Percentiles rank a stretch among this genome's conserved stretches.
Evolutionary conservation across 257 asterid genomes (phyloP).

Genomic region (Fraxinus pennsylvanica): DNA sequence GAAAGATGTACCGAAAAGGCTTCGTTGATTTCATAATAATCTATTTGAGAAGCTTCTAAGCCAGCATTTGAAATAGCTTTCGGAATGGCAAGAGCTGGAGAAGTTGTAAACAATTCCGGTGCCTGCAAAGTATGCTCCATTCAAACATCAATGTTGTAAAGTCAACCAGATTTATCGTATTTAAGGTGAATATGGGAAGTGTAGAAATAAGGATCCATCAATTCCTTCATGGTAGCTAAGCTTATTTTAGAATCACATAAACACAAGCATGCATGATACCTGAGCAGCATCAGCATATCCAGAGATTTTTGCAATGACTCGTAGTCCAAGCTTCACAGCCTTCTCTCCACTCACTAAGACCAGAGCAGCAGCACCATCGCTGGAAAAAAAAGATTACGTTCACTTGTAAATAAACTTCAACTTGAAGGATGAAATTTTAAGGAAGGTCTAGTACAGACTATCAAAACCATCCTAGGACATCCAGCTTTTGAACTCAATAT

Average conservation of each 20-base stretch:
- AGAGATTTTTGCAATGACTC: conserved; percentile 75
- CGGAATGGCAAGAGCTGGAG: conserved; percentile 96
- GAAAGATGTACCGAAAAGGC: conserved; percentile 71
- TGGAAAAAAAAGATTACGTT: conserved; percentile 36
- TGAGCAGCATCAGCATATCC: conserved; percentile 99
- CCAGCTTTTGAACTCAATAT: neutral
- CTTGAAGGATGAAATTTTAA: conserved; percentile 9
- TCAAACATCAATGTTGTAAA: conserved; percentile 14
- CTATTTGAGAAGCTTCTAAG: conserved; percentile 76
- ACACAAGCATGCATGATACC: conserved; percentile 36
- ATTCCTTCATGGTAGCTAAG: neutral
- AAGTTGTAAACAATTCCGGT: conserved; percentile 87
- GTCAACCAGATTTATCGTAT: conserved; percentile 14
- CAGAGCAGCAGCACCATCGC: conserved; percentile 98
- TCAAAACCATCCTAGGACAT: conserved; percentile 1
- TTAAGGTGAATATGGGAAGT: conserved; percentile 9
- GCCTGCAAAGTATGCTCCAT: conserved; percentile 54
- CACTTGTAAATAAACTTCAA: conserved; percentile 17
- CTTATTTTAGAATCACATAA: neutral
- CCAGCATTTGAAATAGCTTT: conserved; percentile 88
- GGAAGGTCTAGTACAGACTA: conserved; percentile 4
- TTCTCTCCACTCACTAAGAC: conserved; percentile 91
- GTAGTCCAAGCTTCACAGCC: conserved; percentile 75
- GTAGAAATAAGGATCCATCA: neutral
- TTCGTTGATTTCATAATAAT: conserved; percentile 91